These are phyloP conservation scores for Pulicaria dysenterica DNA, from an alignment of 129 eudicot genomes.

Conservation along the genomic window DNA sequence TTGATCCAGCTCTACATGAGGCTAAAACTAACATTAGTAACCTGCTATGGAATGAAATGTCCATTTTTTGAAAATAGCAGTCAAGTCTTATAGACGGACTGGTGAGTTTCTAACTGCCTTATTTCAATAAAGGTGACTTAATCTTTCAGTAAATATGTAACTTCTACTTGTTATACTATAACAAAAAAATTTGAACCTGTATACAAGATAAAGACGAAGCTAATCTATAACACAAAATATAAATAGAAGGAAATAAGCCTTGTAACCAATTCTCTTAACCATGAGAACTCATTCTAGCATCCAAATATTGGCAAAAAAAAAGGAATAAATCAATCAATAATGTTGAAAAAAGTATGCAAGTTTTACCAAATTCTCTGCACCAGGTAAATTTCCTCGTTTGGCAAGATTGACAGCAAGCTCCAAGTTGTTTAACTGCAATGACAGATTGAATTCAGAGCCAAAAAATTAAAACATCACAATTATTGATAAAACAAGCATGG, in stretches of 20 bases:
- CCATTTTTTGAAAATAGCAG: too few species aligned
- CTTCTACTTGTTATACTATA: conserved; percentile 7
- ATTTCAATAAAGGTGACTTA: conserved; percentile 7
- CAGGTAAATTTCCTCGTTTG: conserved; percentile 98
- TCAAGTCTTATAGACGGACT: too few species aligned
- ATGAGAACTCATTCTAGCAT: conserved; percentile 6
- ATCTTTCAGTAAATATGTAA: background rate
- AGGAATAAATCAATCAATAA: background rate
- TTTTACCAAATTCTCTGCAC: conserved; percentile 97
- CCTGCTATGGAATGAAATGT: too few species aligned
- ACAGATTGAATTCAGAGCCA: background rate
- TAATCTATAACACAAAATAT: background rate
- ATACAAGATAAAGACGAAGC: conserved; percentile 16
- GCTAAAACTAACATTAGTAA: too few species aligned
- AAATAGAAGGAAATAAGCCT: background rate
- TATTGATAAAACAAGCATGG: conserved; percentile 13
- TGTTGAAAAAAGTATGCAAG: conserved; percentile 16
- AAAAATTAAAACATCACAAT: conserved; percentile 6
- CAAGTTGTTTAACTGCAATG: conserved; percentile 84
- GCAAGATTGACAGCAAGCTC: conserved; percentile 99
- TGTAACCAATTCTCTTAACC: background rate
- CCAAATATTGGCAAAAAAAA: conserved; percentile 12
- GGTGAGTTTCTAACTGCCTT: background rate
- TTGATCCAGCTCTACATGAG: too few species aligned
- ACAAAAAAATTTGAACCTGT: background rate